Evolutionary conservation across 2,329 filamentous ascomycete genomes (phyloP), one percentile per base, ranked within the genome.

Genomic region (Trichoderma hamatum): DNA sequence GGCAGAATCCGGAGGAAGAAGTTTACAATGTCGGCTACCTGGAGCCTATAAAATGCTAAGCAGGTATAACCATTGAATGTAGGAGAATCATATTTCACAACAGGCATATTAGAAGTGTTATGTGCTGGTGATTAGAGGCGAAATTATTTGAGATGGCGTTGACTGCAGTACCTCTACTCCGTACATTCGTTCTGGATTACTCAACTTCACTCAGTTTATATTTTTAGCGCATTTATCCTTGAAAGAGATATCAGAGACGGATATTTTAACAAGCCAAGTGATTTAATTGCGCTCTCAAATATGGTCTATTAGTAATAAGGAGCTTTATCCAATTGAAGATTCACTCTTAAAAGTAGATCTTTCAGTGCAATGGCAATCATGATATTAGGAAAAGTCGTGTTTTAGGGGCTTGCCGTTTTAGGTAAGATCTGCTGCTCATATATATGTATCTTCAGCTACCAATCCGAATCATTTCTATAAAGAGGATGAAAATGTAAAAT

Each of bases 1-100:
- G 60, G 60, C 60, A 52, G 60, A 63, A 63, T 26, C 60, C 60
- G 16, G 21, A 63, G 21, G 60, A 36, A 51, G 43, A 63, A 16
- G 19, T 51, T 52, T 3, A 51, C 26, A 63, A 26, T 1, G 32
- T 63, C 32, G 60, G 60, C 3, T 63, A 63, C 16, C 13, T 63
- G n/a, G 30, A 63, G 10, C 60, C 60, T 28, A 30, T 63, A 30
- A 11, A 62, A 51, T 19, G 9, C 6, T 63, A 13, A 24, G 26
- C 9, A 5, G 14, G 13, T 9, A 32, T 19, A 21, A 10, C 24
- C 14, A 1, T 43, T 43, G 36, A 14, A 6, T 43, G 3, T 43
- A 16, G 14, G 36, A 19, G 5, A 43, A 6, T 19, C 2, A 43
- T 16, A 16, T 5, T 43, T 19, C 19, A 43, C 13, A 4, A 36